These are phyloP conservation scores for Phaeosphaeriaceae sp. DNA, from an alignment of 2,329 filamentous ascomycete species.

Conservation along the genomic window DNA sequence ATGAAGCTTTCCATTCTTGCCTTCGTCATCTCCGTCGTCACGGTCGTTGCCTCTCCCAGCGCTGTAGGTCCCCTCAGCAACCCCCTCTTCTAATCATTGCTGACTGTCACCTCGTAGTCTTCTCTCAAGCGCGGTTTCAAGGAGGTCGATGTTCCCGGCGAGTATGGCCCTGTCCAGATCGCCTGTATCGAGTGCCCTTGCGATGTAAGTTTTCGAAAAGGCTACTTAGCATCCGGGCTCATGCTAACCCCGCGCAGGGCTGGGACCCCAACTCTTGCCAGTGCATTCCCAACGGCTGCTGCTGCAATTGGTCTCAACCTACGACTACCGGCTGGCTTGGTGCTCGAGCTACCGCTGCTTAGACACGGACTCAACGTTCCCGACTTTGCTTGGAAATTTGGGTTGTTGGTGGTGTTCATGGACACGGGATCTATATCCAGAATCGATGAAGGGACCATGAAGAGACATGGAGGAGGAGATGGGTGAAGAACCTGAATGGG, in stretches of 20 bases:
- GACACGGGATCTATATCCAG: neutral
- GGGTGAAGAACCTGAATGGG: too few relatives aligned
- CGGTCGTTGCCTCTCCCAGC: neutral
- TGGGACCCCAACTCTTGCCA: neutral
- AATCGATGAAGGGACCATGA: neutral
- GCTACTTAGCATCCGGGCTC: too few relatives aligned
- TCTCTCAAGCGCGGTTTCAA: neutral
- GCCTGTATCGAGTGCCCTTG: constrained; percentile 1
- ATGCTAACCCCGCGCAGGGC: neutral
- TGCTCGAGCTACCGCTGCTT: neutral
- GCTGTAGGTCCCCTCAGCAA: neutral
- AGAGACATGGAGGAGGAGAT: too few relatives aligned
- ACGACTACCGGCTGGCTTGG: neutral
- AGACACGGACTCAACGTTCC: neutral
- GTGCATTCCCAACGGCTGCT: neutral
- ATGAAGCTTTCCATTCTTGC: neutral
- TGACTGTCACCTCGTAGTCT: neutral
- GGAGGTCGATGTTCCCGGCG: neutral
- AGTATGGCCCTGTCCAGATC: neutral
- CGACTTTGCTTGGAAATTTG: too few relatives aligned
- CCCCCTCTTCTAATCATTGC: neutral
- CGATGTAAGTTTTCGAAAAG: neutral
- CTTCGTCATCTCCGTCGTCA: neutral
- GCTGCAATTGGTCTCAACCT: neutral
- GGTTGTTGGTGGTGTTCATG: neutral